A percentile compares a stretch with the other conserved stretches of the same genome.
phyloP scores from a whole-genome alignment of 1,284 basidiomycete species.

The Microbotryum scabiosae region DNA sequence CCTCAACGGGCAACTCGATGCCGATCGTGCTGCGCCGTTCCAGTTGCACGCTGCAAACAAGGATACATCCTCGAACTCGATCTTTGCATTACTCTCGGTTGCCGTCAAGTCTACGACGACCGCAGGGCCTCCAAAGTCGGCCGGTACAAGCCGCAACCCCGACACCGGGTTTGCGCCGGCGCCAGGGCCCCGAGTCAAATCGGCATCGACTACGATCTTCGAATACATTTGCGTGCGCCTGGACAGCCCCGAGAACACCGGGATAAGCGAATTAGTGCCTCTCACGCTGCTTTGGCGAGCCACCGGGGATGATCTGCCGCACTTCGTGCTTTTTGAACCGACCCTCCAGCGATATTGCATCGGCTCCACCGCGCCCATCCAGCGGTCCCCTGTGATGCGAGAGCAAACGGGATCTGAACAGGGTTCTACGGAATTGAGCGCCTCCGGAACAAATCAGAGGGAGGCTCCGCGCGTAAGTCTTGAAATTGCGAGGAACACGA shows the following conservation, averaged over 20 bases:
- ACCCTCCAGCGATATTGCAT: slow-evolving; percentile 49
- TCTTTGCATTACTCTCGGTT: slow-evolving; percentile 27
- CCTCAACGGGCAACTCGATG: slow-evolving; percentile 34
- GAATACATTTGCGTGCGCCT: slow-evolving; percentile 8
- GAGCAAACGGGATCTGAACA: too few species aligned
- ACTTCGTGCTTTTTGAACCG: slow-evolving; percentile 51
- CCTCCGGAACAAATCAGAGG: too few species aligned
- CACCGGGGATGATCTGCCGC: slow-evolving; percentile 61
- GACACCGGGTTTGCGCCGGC: too few species aligned
- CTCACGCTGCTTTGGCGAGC: slow-evolving; percentile 53
- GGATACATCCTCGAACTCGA: slow-evolving; percentile 9
- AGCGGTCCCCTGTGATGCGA: too few species aligned
- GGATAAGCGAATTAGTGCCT: slow-evolving; percentile 42
- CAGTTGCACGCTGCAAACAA: slow-evolving; percentile 43
- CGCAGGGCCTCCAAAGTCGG: background rate
- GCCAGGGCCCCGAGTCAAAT: slow-evolving; percentile 5
- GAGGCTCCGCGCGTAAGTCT: slow-evolving; percentile 53
- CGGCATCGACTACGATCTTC: slow-evolving; percentile 13
- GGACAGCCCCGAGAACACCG: slow-evolving; percentile 22
- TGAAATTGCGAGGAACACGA: slow-evolving; percentile 55
- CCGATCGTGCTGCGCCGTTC: slow-evolving; percentile 46
- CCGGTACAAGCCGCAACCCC: background rate
- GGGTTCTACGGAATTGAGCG: too few species aligned
- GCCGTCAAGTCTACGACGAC: slow-evolving; percentile 29
- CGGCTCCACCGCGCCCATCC: slow-evolving; percentile 52